Conservation (phyloP, 208 protist genomes). For the Acanthamoeba pearcei region DNA sequence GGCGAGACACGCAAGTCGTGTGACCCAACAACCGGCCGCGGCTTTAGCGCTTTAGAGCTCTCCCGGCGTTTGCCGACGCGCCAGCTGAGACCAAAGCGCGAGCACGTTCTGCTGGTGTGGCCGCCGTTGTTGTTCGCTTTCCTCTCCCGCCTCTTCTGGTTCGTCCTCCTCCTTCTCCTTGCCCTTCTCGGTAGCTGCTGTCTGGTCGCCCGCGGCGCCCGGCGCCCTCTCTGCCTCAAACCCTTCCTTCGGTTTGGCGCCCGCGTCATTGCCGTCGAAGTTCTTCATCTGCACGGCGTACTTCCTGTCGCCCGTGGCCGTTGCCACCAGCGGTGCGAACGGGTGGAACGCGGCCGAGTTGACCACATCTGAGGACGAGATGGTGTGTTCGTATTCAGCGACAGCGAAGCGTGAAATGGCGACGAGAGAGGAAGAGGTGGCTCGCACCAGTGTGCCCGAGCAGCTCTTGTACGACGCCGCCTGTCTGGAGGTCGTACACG, state of each 20-base stretch:
- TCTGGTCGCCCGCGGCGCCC: not conserved
- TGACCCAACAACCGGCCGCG: not conserved
- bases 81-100: conserved; percentile 34
- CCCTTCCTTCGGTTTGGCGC: not conserved
- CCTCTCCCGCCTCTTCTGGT: not conserved
- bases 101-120: not conserved
- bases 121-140: not conserved
- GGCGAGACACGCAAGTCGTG: not conserved
- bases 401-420: not conserved
- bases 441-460: conserved; percentile 10
- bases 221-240: not conserved
- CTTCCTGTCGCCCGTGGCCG: conserved; percentile 46
- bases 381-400: not conserved
- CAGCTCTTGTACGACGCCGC: not conserved
- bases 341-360: conserved; percentile 27
- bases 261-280: not conserved
- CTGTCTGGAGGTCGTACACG: conserved; percentile 56
- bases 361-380: conserved; percentile 27
- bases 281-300: conserved; percentile 18
- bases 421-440: not conserved
- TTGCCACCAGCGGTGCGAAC: conserved; percentile 23
- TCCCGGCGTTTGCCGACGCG: not conserved
- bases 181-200: not conserved
- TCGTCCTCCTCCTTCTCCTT: conserved; percentile 3
- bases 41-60: not conserved